Base-by-base conservation (phyloP, 1,284 basidiomycete genomes). In the Ustilago tritici region DNA sequence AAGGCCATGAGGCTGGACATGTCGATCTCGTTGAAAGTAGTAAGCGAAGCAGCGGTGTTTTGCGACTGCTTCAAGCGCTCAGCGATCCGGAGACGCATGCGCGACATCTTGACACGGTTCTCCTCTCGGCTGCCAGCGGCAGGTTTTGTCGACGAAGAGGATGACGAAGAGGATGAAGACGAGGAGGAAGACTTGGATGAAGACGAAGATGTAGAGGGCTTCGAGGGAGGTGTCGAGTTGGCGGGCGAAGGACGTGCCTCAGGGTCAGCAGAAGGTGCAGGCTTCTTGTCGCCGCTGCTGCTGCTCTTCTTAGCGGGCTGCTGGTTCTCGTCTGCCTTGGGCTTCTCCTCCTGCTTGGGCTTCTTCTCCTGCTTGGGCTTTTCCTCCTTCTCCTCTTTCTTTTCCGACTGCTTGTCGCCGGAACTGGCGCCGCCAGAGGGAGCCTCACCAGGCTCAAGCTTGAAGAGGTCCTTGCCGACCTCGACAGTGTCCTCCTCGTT, bases 21-120 rank as follows among this genome's bases (percentile, higher is more conserved):
- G 89, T 99, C 96, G 86, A 99, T 95, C 89, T 99, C 96, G 89
- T 99, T 98, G 90, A 99, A 99, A 52, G 96, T 99, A 60, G 97
- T 99, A 77, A 99, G 88, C 67, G 95, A 95, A 54, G 96, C 96
- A 11, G 96, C 97, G 14, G 95, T 91, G 87, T 98, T 98, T 88
- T 99, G 96, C 49, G 95, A 97, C 87, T 98, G 93, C 89, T 99
- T 99, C 86, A 99, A 91, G 68, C 96, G 93, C 88, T 97, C 95
- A 56, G 96, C 93, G 84, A 99, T 99, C 76, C 96, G 93, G 81
- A 93, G 89, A 72, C 96, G 93, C 97, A 99, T 99, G 31, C 84
- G 77, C 66, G 72, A 80, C 84, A 85, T 85, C 80, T 85, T 85
- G 83, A 93, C 94, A 83, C 95, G 90, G 28, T 93, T 95, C 90